Evolutionary conservation across 2,329 filamentous ascomycete genomes (phyloP), one percentile per base, ranked within the genome.

Genomic region (Aaosphaeria pasadenensis): DNA sequence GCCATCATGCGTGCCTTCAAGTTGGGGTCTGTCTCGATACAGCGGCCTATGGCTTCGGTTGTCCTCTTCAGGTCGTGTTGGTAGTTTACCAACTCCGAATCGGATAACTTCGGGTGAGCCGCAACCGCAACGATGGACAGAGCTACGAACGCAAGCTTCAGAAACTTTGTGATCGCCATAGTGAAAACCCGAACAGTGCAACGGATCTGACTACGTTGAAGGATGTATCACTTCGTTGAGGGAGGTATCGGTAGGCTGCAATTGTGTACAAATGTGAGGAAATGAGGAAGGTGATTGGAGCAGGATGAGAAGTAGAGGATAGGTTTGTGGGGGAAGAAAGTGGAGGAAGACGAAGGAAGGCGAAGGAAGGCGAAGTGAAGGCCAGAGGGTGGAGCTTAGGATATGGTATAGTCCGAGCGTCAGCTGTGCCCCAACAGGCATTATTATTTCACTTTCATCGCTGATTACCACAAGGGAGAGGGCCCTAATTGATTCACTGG

Each of bases 71-170:
- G 29, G 11, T 46, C 24, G 3, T 31, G n/a, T n/a, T 46, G 33
- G 39, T 56, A 49, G 35, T 56, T 42, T 5, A 24, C 43, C 42
- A 56, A 38, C 33, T 54, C 51, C 2, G 38, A 28, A 1, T 50
- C 41, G 5, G 51, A 50, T 35, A 49, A 46, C 5, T 43, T 13
- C 5, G 42, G 45, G 39, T 52, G 51, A 1, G 46, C 51, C 5
- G 39, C 30, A 7, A 49, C 46, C 30, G 42, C 9, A 11, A 38
- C 28, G 9, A 41, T 29, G 4, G 24, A 7, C 7, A 43, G 31
- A 28, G 39, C 47, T 24, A 33, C 35, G 11, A 49, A 7, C 24
- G 36, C 49, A 13, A 54, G 33, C 13, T 28, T 30, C 33, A 36
- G 33, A 36, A 36, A 9, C 33, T n/a, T 9, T 9, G 33, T n/a